phyloP scores from a whole-genome alignment of 2,329 filamentous ascomycete genomes.

The Fusarium hainanense region DNA sequence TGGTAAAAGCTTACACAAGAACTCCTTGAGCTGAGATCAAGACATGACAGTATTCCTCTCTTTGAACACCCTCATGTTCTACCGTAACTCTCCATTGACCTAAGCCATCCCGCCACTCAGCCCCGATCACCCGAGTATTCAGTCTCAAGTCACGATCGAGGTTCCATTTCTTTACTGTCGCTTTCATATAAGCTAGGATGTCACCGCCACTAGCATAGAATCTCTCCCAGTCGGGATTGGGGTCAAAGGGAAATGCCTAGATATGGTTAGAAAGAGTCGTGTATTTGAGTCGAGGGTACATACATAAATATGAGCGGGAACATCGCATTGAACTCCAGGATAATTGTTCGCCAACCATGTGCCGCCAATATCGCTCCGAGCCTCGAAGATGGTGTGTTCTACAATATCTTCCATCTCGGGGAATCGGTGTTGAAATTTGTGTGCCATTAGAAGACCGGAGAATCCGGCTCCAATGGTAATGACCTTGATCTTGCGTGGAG shows the following conservation, averaged over 20 bases:
- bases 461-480: conserved; percentile 51
- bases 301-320: conserved; percentile 39
- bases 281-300: neutral
- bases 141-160: conserved; percentile 52
- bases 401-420: conserved; percentile 46
- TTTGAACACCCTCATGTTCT: conserved; percentile 15
- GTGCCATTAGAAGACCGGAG: conserved; percentile 50
- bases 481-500: conserved; percentile 48
- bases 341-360: conserved; percentile 51
- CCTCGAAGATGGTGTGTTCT: conserved; percentile 49
- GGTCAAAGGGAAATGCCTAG: conserved; percentile 61
- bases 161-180: conserved; percentile 57
- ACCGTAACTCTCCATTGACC: conserved; percentile 41
- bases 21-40: conserved; percentile 40
- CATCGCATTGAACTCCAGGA: conserved; percentile 40
- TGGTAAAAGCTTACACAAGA: conserved; percentile 25
- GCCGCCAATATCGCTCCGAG: conserved; percentile 47
- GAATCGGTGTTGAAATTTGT: conserved; percentile 51
- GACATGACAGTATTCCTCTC: conserved; percentile 39
- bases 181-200: conserved; percentile 65
- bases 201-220: conserved; percentile 68
- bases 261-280: neutral
- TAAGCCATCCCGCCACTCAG: conserved; percentile 31
- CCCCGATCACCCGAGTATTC: conserved; percentile 47
- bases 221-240: conserved; percentile 68